Percentiles rank a stretch among this genome's conserved stretches.
Evolutionary conservation across 768 basidiomycete genomes (phyloP).

Genomic region (Agaricus sinodeliciosus): DNA sequence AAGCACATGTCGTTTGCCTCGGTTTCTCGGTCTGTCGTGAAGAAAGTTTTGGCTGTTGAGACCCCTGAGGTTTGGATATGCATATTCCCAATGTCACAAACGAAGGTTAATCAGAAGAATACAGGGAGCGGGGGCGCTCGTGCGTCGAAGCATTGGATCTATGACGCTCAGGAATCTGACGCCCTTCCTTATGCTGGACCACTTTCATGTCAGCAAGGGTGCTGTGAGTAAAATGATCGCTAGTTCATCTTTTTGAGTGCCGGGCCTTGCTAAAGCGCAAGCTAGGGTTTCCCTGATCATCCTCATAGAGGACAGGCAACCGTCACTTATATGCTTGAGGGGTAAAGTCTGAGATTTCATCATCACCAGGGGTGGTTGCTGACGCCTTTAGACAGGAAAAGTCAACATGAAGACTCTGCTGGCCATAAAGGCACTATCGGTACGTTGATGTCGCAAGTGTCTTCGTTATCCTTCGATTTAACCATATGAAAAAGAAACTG

Average conservation of each 20-base stretch:
- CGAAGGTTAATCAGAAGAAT: not conserved
- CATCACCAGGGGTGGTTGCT: not conserved
- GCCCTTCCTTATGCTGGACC: constrained; percentile 88
- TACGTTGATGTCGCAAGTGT: constrained; percentile 11
- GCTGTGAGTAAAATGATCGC: constrained; percentile 39
- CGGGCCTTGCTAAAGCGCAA: not conserved
- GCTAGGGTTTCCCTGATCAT: constrained; percentile 85
- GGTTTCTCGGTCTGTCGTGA: constrained; percentile 62
- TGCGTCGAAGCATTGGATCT: constrained; percentile 83
- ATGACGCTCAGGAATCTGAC: constrained; percentile 69
- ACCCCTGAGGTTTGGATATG: constrained; percentile 48
- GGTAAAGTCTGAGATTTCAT: constrained; percentile 30
- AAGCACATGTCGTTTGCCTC: constrained; percentile 22
- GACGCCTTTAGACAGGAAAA: constrained; percentile 33
- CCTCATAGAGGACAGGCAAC: constrained; percentile 89
- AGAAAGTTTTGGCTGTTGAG: constrained; percentile 74
- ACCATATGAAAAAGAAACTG: constrained; percentile 34
- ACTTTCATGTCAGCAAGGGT: constrained; percentile 66
- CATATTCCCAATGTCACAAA: constrained; percentile 1
- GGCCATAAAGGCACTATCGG: constrained; percentile 75
- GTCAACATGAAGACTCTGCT: constrained; percentile 86
- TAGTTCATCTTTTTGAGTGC: not conserved
- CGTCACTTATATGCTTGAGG: constrained; percentile 86
- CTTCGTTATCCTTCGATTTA: not conserved
- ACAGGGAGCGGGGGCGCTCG: constrained; percentile 78